Evolutionary conservation across 768 basidiomycete genomes (phyloP).

Genomic region (Trametes cubensis): DNA sequence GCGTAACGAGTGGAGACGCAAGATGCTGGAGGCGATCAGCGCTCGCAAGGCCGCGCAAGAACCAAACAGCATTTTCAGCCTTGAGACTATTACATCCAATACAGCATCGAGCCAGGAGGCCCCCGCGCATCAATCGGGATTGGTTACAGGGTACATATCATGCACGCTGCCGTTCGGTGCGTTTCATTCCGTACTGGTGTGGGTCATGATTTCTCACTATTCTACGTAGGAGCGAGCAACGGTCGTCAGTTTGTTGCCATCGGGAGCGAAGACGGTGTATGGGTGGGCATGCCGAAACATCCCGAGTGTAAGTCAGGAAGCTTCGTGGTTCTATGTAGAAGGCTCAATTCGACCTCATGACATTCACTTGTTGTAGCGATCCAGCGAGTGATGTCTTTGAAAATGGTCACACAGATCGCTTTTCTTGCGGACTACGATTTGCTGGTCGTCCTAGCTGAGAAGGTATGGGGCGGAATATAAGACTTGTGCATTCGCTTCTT

Average conservation of each 20-base stretch:
- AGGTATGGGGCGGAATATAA: constrained; percentile 29
- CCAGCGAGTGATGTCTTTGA: constrained; percentile 50
- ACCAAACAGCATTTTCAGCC: constrained; percentile 46
- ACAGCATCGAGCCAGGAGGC: constrained; percentile 39
- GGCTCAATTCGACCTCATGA: neutral
- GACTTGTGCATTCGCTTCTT: too few species aligned
- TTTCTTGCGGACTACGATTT: constrained; percentile 51
- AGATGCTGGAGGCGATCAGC: constrained; percentile 48
- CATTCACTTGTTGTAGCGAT: constrained; percentile 33
- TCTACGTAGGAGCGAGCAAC: constrained; percentile 41
- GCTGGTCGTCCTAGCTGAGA: constrained; percentile 51
- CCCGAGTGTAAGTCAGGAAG: constrained; percentile 35
- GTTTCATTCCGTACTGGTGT: constrained; percentile 1
- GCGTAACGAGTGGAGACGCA: constrained; percentile 47
- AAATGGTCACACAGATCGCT: constrained; percentile 49
- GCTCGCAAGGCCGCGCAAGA: constrained; percentile 45
- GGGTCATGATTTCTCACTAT: neutral
- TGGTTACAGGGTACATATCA: constrained; percentile 43
- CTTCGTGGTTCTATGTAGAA: too few species aligned
- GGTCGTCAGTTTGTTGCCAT: constrained; percentile 46
- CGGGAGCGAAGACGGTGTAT: constrained; percentile 54
- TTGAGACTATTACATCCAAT: constrained; percentile 42
- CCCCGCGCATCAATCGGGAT: constrained; percentile 32
- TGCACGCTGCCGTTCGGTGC: constrained; percentile 51
- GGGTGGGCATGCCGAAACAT: constrained; percentile 49